phyloP scores from a whole-genome alignment of 257 asterid genomes.

The Solanum etuberosum region DNA sequence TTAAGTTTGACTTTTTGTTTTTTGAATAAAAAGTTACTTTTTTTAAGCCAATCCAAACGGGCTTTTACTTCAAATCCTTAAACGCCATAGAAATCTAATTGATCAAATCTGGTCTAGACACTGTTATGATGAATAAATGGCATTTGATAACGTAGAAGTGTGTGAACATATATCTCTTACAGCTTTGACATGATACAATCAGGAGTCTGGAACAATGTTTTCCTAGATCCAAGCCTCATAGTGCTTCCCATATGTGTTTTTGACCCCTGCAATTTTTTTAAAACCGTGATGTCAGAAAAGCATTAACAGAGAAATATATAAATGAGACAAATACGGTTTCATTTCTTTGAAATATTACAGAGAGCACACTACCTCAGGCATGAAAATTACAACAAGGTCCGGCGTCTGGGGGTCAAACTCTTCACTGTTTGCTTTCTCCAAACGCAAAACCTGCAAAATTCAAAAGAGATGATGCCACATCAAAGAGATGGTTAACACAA shows the following conservation, averaged over 20 bases:
- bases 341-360: neutral
- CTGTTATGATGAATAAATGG: neutral
- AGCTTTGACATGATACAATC: slow-evolving; percentile 84
- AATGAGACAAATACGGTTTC: neutral
- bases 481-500: neutral
- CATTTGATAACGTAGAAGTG: neutral
- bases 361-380: slow-evolving; percentile 78
- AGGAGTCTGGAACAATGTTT: slow-evolving; percentile 68
- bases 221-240: slow-evolving; percentile 94
- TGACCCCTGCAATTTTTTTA: slow-evolving; percentile 47
- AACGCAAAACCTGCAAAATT: slow-evolving; percentile 44
- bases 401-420: slow-evolving; percentile 72
- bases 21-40: neutral
- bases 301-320: neutral
- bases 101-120: neutral
- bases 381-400: slow-evolving; percentile 75
- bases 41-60: neutral
- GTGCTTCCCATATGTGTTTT: slow-evolving; percentile 98
- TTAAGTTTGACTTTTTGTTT: neutral
- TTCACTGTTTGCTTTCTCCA: slow-evolving; percentile 70
- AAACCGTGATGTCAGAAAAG: slow-evolving; percentile 5
- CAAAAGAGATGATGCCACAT: neutral
- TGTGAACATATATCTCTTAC: slow-evolving; percentile 26
- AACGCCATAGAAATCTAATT: neutral
- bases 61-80: neutral